Percentiles rank a stretch among this genome's conserved stretches.
These are phyloP conservation scores for Aspergillus haitiensis DNA, from an alignment of 495 filamentous ascomycete genomes.

Conservation along the genomic window DNA sequence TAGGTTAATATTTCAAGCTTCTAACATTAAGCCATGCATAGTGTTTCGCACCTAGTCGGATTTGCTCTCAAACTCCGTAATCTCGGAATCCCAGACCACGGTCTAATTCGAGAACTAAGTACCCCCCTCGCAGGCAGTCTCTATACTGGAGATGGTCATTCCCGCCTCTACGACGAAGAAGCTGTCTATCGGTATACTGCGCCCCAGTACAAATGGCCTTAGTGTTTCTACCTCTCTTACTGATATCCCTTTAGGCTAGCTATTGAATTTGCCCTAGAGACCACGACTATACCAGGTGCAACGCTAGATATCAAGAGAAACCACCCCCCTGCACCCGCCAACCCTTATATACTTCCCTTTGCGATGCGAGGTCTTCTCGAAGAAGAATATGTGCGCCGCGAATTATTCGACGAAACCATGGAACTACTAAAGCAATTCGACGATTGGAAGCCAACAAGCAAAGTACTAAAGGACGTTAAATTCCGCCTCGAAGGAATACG, in stretches of 20 bases:
- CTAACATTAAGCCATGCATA: slow-evolving; percentile 27
- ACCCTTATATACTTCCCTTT: slow-evolving; percentile 89
- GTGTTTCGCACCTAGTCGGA: slow-evolving; percentile 84
- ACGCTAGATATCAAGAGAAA: slow-evolving; percentile 53
- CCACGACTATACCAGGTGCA: slow-evolving; percentile 59
- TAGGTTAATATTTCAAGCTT: not conserved
- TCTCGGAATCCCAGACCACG: slow-evolving; percentile 87
- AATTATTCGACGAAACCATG: slow-evolving; percentile 71
- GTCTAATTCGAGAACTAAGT: slow-evolving; percentile 87
- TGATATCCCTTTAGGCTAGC: slow-evolving; percentile 60
- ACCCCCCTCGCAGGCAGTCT: slow-evolving; percentile 85
- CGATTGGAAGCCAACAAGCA: slow-evolving; percentile 85
- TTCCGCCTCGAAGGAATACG: slow-evolving; percentile 91
- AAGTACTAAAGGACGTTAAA: slow-evolving; percentile 92
- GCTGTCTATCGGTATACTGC: slow-evolving; percentile 78
- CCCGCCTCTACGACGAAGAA: slow-evolving; percentile 84
- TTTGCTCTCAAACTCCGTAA: slow-evolving; percentile 93
- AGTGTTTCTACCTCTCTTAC: slow-evolving; percentile 1
- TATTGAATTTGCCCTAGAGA: slow-evolving; percentile 82
- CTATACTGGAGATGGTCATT: slow-evolving; percentile 91
- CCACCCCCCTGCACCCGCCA: slow-evolving; percentile 56
- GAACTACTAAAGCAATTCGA: slow-evolving; percentile 86
- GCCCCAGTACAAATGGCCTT: not conserved
- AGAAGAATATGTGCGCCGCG: slow-evolving; percentile 83
- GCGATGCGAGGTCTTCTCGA: slow-evolving; percentile 90